phyloP scores from a whole-genome alignment of 192 early-diverging fungal genomes.

The Coemansia sp. region DNA sequence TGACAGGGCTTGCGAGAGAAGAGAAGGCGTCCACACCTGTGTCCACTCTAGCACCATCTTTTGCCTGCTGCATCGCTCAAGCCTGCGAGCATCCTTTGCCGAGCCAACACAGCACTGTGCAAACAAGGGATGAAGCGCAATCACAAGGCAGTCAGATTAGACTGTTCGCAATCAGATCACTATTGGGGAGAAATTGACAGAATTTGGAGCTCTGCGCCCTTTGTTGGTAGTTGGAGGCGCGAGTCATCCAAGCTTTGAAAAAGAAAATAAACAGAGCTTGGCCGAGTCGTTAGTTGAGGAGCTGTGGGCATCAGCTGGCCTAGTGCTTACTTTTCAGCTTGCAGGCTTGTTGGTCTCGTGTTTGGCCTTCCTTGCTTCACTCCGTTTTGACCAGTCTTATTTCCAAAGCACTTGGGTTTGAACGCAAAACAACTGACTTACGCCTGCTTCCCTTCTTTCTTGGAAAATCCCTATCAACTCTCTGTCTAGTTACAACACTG shows the following conservation, averaged over 20 bases:
- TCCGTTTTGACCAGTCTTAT: not conserved
- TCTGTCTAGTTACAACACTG: not conserved
- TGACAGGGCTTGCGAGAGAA: not conserved
- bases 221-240: too few relatives aligned
- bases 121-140: not conserved
- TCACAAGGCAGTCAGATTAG: not conserved
- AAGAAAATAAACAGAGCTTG: too few relatives aligned
- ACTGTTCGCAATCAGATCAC: not conserved
- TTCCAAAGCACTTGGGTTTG: not conserved
- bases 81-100: not conserved
- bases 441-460: not conserved
- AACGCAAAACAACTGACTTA: not conserved
- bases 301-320: not conserved
- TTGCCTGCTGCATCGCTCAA: not conserved
- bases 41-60: not conserved
- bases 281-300: not conserved
- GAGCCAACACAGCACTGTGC: not conserved
- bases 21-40: constrained; percentile 1
- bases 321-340: not conserved
- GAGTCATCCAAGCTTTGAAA: too few relatives aligned
- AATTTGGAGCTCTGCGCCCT: not conserved
- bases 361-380: constrained; percentile 4
- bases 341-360: not conserved
- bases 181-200: not conserved
- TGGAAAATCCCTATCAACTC: not conserved